A percentile compares a stretch with the other conserved stretches of the same genome.
Evolutionary conservation across 192 early-diverging fungal species (phyloP).

Genomic region (Mortierella claussenii): DNA sequence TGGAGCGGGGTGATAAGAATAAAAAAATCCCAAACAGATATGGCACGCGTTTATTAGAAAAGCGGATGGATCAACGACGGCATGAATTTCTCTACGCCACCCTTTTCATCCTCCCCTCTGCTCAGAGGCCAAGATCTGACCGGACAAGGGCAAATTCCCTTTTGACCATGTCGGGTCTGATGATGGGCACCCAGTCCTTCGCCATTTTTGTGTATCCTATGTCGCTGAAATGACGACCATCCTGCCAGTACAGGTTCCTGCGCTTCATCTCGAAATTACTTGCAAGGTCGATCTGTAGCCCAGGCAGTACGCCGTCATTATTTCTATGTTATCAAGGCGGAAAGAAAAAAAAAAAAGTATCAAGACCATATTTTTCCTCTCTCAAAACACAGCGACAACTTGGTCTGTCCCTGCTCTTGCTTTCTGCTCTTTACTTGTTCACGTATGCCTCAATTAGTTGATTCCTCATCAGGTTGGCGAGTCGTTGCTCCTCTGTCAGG

Average conservation of each 20-base stretch:
- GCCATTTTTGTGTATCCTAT: conserved; percentile 50
- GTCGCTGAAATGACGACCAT: conserved; percentile 50
- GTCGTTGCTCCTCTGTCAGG: conserved; percentile 25
- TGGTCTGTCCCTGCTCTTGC: no score
- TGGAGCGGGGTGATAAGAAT: not conserved
- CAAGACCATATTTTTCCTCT: no score
- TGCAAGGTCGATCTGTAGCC: conserved; percentile 37
- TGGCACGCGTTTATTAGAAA: no score
- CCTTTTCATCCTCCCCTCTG: no score
- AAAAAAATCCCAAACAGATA: no score
- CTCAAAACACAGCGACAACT: no score
- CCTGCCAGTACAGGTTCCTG: conserved; percentile 48
- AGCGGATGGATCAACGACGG: no score
- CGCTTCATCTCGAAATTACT: conserved; percentile 54
- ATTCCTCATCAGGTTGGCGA: conserved; percentile 37
- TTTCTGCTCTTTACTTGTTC: conserved; percentile 29
- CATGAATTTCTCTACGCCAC: no score
- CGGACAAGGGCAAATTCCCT: conserved; percentile 47
- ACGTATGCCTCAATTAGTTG: conserved; percentile 35
- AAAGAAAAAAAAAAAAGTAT: not conserved
- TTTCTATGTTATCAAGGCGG: conserved; percentile 6
- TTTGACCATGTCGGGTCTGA: conserved; percentile 52
- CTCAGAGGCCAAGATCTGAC: conserved; percentile 42
- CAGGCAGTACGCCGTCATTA: conserved; percentile 29
- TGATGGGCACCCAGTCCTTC: conserved; percentile 47